Base-by-base conservation (phyloP, 139 green algal genomes). In the Micractinium conductrix region DNA sequence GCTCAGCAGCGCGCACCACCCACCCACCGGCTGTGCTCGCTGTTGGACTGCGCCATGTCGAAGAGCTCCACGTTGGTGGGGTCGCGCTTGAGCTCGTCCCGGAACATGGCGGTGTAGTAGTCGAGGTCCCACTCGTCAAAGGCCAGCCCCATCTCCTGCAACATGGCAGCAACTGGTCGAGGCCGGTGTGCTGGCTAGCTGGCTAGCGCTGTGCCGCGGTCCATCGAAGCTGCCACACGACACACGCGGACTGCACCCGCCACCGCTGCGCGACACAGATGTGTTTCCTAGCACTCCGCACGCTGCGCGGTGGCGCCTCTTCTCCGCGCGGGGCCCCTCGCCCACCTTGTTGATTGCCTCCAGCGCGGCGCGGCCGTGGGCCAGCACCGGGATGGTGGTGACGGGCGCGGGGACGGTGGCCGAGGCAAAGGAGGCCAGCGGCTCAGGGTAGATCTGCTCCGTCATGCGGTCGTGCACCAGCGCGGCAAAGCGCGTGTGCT, bases 61-160 rank as follows among this genome's bases (percentile, higher is more conserved):
- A 99, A 99, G 0, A 99, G 96, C 93, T 99, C 97, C 55, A 99
- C 97, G 79, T 97, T 98, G 73, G 97, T 99, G 82, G 97, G 97
- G 92, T 99, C 91, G 35, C 97, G 92, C 74, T 93, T 93, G 86
- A 99, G 94, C 84, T 98, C 94, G 22, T 98, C 90, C 4, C 81
- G 53, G 81, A 98, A 98, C 83, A 98, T 90, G 63, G 88, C 69
- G 33, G 91, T 95, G 92, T 98, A 98, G 91, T 97, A 98, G 55
- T 98, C 93, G 58, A 98, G 81, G 89, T 99, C 97, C 94, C 94
- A 96, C 37, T 98, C 96, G 76, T 99, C 97, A 91, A 99, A 99
- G 14, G 95, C 97, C 35, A 99, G 94, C 10, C 97, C 97, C 91
- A 99, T 94, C 85, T 95, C 92, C 91, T 95, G 92, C 70, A 70